A percentile compares a stretch with the other conserved stretches of the same genome.
phyloP scores from a whole-genome alignment of 441 rosid genomes.

The Eutrema salsugineum region DNA sequence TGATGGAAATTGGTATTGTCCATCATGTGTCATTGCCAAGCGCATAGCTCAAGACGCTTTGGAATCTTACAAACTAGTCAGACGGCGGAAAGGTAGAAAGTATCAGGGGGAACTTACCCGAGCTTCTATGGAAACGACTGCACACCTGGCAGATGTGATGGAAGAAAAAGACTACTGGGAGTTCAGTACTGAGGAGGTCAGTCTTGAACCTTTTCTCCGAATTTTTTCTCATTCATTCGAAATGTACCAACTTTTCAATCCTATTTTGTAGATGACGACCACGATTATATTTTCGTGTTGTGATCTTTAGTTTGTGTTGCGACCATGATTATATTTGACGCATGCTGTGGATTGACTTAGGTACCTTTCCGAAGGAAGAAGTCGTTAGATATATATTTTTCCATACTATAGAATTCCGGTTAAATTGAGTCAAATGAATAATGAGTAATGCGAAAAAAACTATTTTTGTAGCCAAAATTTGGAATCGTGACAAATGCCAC shows the following conservation, averaged over 20 bases:
- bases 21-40: conserved; percentile 72
- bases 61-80: conserved; percentile 42
- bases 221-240: background rate
- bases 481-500: background rate
- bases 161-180: conserved; percentile 91
- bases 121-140: conserved; percentile 59
- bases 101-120: conserved; percentile 72
- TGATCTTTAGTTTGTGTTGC: conserved; percentile 12
- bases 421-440: background rate
- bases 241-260: conserved; percentile 2
- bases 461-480: background rate
- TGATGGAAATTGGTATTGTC: conserved; percentile 99
- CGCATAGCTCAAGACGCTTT: conserved; percentile 48
- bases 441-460: background rate
- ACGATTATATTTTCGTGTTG: background rate
- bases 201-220: conserved; percentile 17
- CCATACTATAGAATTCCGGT: background rate
- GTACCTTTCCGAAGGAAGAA: background rate
- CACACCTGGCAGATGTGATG: conserved; percentile 59
- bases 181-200: conserved; percentile 77
- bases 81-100: conserved; percentile 45
- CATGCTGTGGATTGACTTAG: conserved; percentile 12
- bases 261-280: conserved; percentile 1
- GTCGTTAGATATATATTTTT: conserved; percentile 1
- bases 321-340: background rate